Conservation (phyloP, 805 yeast species). For the Myxozyma geophila region DNA sequence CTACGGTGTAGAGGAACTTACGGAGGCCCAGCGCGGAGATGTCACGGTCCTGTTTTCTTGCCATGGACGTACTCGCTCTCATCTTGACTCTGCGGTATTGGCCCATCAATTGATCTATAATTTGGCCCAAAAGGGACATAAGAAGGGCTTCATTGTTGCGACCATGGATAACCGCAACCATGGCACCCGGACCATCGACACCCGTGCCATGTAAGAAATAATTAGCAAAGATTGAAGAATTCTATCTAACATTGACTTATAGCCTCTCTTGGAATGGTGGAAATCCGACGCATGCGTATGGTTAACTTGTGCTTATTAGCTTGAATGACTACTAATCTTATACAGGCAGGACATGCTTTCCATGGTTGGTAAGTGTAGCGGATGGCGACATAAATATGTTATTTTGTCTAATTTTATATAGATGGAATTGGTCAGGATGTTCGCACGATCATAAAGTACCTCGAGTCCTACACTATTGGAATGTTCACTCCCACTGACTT, state of each 20-base stretch:
- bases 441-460: slow-evolving; percentile 50
- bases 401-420: neutral
- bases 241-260: neutral
- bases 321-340: neutral
- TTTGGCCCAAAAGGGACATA: slow-evolving; percentile 36
- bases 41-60: slow-evolving; percentile 52
- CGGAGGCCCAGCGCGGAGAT: slow-evolving; percentile 35
- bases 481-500: slow-evolving; percentile 43
- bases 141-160: slow-evolving; percentile 49
- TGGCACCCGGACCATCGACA: slow-evolving; percentile 51
- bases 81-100: slow-evolving; percentile 48
- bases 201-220: neutral
- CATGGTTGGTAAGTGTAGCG: slow-evolving; percentile 48
- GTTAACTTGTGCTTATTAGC: neutral
- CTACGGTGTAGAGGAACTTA: slow-evolving; percentile 49
- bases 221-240: neutral
- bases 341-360: slow-evolving; percentile 53
- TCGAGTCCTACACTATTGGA: slow-evolving; percentile 48
- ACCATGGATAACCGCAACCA: slow-evolving; percentile 62
- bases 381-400: neutral
- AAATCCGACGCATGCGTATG: slow-evolving; percentile 53
- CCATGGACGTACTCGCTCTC: slow-evolving; percentile 54
- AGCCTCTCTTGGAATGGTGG: slow-evolving; percentile 56
- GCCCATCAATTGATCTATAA: slow-evolving; percentile 49
- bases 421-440: slow-evolving; percentile 52